A percentile compares a stretch with the other conserved stretches of the same genome.
Evolutionary conservation across 2,329 filamentous ascomycete genomes (phyloP).

Genomic region (Paecilomyces formosus): DNA sequence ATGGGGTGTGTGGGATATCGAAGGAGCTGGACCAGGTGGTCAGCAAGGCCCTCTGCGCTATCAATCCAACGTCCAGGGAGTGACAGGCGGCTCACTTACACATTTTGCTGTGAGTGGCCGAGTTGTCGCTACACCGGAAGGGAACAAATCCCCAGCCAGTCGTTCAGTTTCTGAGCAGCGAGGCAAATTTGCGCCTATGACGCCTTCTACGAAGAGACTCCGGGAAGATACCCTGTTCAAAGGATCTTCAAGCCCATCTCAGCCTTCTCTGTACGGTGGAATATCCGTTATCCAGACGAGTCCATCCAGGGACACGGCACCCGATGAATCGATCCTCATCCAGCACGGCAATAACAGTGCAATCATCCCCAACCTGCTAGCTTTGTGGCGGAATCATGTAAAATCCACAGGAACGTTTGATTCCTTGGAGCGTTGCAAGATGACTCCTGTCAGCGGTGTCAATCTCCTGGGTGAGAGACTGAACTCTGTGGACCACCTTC

Average conservation of each 20-base stretch:
- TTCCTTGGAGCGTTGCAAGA: conserved; percentile 29
- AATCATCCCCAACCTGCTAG: conserved; percentile 35
- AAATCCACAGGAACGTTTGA: conserved; percentile 32
- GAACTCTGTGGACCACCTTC: conserved; percentile 30
- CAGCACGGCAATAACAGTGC: conserved; percentile 35
- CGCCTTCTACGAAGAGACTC: conserved; percentile 40
- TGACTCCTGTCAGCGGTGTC: conserved; percentile 31
- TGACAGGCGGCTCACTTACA: conserved; percentile 33
- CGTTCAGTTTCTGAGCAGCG: conserved; percentile 21
- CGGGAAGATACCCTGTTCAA: conserved; percentile 39
- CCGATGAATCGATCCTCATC: conserved; percentile 38
- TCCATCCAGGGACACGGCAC: conserved; percentile 23
- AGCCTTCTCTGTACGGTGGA: conserved; percentile 29
- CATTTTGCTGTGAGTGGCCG: conserved; percentile 36
- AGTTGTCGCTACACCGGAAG: conserved; percentile 21
- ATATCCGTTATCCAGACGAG: conserved; percentile 34
- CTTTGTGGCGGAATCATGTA: conserved; percentile 36
- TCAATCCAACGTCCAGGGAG: conserved; percentile 30
- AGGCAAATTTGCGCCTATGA: conserved; percentile 38
- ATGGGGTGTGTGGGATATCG: conserved; percentile 45
- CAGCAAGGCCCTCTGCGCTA: conserved; percentile 31
- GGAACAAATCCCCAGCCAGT: conserved; percentile 15
- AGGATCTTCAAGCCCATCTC: conserved; percentile 21
- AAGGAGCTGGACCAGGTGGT: conserved; percentile 35
- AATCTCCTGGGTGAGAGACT: conserved; percentile 34